Evolutionary conservation across 768 basidiomycete species (phyloP).

Genomic region (Mycena olivaceomarginata): DNA sequence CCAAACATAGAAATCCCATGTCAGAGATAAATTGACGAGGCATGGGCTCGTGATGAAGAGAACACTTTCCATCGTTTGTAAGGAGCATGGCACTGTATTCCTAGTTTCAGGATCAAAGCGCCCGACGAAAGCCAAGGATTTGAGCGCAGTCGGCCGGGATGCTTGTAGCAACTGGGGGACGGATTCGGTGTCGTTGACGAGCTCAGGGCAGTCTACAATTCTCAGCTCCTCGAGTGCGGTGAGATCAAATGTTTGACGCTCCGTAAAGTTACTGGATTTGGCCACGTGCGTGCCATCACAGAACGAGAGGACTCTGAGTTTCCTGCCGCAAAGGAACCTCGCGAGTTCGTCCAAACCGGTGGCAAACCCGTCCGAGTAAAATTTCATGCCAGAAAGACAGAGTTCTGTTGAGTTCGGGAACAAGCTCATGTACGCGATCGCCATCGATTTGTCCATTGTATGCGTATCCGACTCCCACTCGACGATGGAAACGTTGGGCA

Average conservation of each 20-base stretch:
- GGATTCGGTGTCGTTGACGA: background rate
- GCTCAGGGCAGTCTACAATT: background rate
- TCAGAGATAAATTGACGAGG: background rate
- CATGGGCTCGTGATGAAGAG: background rate
- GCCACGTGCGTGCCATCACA: background rate
- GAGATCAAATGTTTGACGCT: background rate
- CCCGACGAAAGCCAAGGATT: constrained; percentile 3
- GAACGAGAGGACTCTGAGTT: constrained; percentile 18
- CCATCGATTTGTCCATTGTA: background rate
- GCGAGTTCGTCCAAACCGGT: background rate
- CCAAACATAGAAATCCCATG: background rate
- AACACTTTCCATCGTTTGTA: background rate
- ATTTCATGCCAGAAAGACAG: background rate
- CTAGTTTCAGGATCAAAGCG: no score
- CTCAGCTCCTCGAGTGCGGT: constrained; percentile 15
- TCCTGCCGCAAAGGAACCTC: constrained; percentile 1
- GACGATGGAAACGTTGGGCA: constrained; percentile 28
- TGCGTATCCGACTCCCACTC: background rate
- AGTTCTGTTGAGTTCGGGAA: constrained; percentile 15
- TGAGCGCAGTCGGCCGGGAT: background rate
- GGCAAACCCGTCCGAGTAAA: background rate
- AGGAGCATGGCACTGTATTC: no score
- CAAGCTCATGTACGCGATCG: constrained; percentile 8
- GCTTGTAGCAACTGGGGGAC: background rate
- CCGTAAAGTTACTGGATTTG: background rate